Evolutionary conservation across 2,329 filamentous ascomycete genomes (phyloP), one percentile per base, ranked within the genome.

Genomic region (Calonectria pteridis): DNA sequence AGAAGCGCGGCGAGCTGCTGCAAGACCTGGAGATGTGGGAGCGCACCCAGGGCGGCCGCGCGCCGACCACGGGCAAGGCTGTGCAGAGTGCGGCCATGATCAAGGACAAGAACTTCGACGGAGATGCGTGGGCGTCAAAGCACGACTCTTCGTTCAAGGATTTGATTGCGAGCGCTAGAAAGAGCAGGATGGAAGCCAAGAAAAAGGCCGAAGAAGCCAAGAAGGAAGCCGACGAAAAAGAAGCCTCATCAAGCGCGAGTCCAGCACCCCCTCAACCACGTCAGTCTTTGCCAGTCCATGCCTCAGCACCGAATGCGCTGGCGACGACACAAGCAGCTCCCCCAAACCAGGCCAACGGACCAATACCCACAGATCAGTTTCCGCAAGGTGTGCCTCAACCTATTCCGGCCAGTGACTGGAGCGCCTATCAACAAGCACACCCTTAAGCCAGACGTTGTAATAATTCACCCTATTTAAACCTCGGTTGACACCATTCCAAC

Each of bases 71-170:
- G 28, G 81, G 82, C 2, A 79, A 78, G 18, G 71, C 80, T 2
- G 68, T 78, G 20, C 89, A 86, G 85, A 90, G 76, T 53, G 81
- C 80, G 18, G 73, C 78, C 7, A 77, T 82, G n/a, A 84, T 98
- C 72, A 96, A 94, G 87, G 93, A 93, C 78, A 98, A 98, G 82
- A 94, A 97, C 73, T 98, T 98, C 81, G 94, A 98, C 82, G 92
- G 92, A 4, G 88, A 89, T 1, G 93, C 91, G 0, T 98, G 96
- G 93, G 92, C 93, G 29, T 87, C 87, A 10, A 92, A 89, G 73
- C 93, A 98, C 84, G 92, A 92, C 62, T 86, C 86, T 23, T 93
- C 95, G 1, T 99, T 98, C 82, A 92, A 93, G 74, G 90, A 93
- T 53, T 84, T 99, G 55, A 96, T 98, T 79, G 93, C 92, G 3